These are phyloP conservation scores for Alnus rubra DNA, from an alignment of 306 rosid species.

Conservation along the genomic window DNA sequence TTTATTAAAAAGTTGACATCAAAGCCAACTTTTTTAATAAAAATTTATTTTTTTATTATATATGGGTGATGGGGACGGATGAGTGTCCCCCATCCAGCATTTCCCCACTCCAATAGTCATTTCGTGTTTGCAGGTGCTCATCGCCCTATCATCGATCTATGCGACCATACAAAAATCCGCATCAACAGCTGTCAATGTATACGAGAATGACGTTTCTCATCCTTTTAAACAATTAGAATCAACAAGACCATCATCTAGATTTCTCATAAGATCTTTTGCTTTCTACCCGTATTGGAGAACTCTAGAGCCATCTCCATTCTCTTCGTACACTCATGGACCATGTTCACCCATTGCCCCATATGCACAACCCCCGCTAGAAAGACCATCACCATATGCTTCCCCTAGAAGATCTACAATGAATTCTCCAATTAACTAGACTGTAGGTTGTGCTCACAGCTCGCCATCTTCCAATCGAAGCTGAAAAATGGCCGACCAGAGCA, in stretches of 20 bases:
- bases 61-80: too few relatives aligned
- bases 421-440: conserved; percentile 18
- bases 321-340: conserved; percentile 9
- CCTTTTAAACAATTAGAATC: conserved; percentile 35
- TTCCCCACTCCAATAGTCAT: too few relatives aligned
- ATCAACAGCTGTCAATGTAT: too few relatives aligned
- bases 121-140: too few relatives aligned
- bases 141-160: too few relatives aligned
- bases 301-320: conserved; percentile 47
- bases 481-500: too few relatives aligned
- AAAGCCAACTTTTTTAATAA: too few relatives aligned
- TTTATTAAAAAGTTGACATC: too few relatives aligned
- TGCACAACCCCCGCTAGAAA: conserved; percentile 27
- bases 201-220: too few relatives aligned
- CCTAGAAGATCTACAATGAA: conserved; percentile 11
- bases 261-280: conserved; percentile 36
- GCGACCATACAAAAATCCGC: too few relatives aligned
- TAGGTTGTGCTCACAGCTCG: background rate
- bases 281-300: conserved; percentile 40
- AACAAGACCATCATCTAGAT: conserved; percentile 54
- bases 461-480: background rate
- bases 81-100: too few relatives aligned
- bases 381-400: conserved; percentile 32
- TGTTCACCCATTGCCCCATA: conserved; percentile 15
- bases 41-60: too few relatives aligned